phyloP scores from a whole-genome alignment of 2,329 filamentous ascomycete species.

The Pseudonectria foliicola region DNA sequence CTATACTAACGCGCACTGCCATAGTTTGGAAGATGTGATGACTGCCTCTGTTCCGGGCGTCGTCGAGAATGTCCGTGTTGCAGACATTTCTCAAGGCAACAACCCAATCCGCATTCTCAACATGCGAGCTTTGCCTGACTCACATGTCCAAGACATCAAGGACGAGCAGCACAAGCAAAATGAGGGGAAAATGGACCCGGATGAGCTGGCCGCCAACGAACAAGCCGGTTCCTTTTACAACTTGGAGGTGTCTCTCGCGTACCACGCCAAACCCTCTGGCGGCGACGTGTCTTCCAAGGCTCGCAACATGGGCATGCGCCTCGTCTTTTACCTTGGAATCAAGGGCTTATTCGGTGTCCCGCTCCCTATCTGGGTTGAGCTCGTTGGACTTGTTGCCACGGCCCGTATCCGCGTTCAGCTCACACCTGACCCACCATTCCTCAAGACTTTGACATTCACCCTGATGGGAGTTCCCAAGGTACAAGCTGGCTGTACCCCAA shows the following conservation, averaged over 20 bases:
- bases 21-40: conserved; percentile 69
- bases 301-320: conserved; percentile 93
- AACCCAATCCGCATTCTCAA: conserved; percentile 87
- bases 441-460: conserved; percentile 87
- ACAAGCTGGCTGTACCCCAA: conserved; percentile 80
- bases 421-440: conserved; percentile 83
- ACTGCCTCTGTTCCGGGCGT: conserved; percentile 85
- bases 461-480: conserved; percentile 92
- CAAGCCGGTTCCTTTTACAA: conserved; percentile 92
- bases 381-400: conserved; percentile 86
- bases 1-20: too few species aligned
- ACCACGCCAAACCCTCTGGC: conserved; percentile 74
- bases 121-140: conserved; percentile 72
- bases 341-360: conserved; percentile 85
- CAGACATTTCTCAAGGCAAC: conserved; percentile 88
- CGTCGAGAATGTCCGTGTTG: conserved; percentile 90
- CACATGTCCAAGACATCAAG: conserved; percentile 74
- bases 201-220: conserved; percentile 82
- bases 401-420: conserved; percentile 76
- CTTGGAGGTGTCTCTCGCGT: conserved; percentile 81
- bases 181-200: conserved; percentile 71
- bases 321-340: conserved; percentile 88
- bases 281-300: conserved; percentile 70
- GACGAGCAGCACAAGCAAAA: conserved; percentile 73
- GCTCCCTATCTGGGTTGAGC: conserved; percentile 79